Base-by-base conservation (phyloP, 2,329 filamentous ascomycete genomes). In the Epichloe brachyelytri region DNA sequence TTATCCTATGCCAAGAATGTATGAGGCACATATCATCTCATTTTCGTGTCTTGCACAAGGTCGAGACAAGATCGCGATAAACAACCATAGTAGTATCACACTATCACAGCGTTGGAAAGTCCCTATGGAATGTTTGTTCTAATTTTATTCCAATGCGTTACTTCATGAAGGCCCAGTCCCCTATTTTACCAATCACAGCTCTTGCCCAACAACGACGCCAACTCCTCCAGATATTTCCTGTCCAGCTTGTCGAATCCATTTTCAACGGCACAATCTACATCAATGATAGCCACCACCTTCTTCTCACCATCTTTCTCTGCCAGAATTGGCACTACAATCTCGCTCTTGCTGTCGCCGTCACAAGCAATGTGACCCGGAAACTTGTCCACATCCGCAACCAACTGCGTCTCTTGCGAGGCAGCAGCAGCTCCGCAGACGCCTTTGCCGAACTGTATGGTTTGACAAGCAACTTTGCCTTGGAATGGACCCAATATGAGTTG, bases 311-410 rank as follows among this genome's bases (percentile, higher is more conserved):
- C 59, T 48, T 58, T 48, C 4, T 60, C 57, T 15, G 61, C 61
- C 5, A 85, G 56, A 54, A 91, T 77, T 2, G 87, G 87, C 46
- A 91, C 86, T 17, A 93, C 87, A 63, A 93, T 83, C 71, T 93
- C 87, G 63, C 86, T 90, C 68, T 73, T 78, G 60, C 80, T 87
- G 52, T 80, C 83, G 4, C 79, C 78, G 65, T 93, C 87, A 63
- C 87, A 91, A 10, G 87, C 86, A 61, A 93, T 90, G 63, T 91
- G 87, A 2, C 85, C 86, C 0, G 85, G 83, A 60, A 91, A 91
- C 48, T 69, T 62, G 43, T 87, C 82, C 7, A 93, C 86, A 63
- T 93, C 82, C 12, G 72, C 68, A 0, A 85, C 76, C 6, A 89
- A 64, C 67, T 87, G 83, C 11, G 86, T 89, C 53, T 68, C 62